Conservation (phyloP, 2,329 filamentous ascomycete species). For the Escovopsis sp. region DNA sequence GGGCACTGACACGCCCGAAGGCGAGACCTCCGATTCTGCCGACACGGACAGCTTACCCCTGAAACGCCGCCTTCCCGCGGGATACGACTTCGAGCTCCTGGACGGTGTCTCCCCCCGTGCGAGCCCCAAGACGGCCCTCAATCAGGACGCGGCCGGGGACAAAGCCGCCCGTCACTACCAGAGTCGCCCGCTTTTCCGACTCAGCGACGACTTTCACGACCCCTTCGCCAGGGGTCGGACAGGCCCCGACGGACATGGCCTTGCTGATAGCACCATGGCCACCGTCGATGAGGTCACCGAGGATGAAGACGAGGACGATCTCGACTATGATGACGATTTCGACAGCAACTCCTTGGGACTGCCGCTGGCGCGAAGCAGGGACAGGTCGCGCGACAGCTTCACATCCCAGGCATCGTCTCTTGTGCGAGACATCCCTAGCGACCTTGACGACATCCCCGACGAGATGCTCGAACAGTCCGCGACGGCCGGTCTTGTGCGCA, state of each 20-base stretch:
- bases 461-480: slow-evolving; percentile 27
- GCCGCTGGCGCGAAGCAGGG: slow-evolving; percentile 18
- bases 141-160: background rate
- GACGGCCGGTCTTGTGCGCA: slow-evolving; percentile 20
- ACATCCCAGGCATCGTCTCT: slow-evolving; percentile 23
- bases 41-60: slow-evolving; percentile 2
- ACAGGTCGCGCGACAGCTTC: slow-evolving; percentile 15
- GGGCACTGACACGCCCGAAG: too few relatives aligned
- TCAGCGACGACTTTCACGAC: background rate
- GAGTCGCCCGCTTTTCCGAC: background rate
- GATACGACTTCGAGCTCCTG: background rate
- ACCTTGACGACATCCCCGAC: slow-evolving; percentile 26
- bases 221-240: background rate
- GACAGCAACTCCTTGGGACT: slow-evolving; percentile 18
- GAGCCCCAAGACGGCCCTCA: background rate
- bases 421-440: slow-evolving; percentile 21
- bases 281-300: slow-evolving; percentile 9
- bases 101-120: background rate
- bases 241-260: slow-evolving; percentile 4
- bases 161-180: background rate
- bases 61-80: background rate
- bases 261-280: slow-evolving; percentile 7
- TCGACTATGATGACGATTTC: too few relatives aligned
- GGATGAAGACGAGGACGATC: slow-evolving; percentile 6
- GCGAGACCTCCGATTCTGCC: background rate